Percentiles rank a stretch among this genome's conserved stretches.
These are phyloP conservation scores for Diplodia corticola DNA, from an alignment of 2,329 filamentous ascomycete genomes.

Conservation along the genomic window DNA sequence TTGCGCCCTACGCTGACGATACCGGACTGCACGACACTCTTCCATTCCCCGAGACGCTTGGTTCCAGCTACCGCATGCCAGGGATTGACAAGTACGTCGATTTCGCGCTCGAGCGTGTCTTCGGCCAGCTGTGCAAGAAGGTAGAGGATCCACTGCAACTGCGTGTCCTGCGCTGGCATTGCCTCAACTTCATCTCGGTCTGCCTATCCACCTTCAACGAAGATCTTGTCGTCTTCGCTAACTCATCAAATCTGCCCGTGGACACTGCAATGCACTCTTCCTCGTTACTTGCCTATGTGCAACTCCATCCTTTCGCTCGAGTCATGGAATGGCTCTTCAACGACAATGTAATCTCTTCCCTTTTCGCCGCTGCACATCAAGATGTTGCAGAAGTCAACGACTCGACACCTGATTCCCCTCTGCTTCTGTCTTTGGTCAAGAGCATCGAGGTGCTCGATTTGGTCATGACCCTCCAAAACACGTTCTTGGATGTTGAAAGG, in stretches of 20 bases:
- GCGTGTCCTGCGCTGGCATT: constrained; percentile 73
- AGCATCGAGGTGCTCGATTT: constrained; percentile 82
- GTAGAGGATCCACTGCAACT: constrained; percentile 60
- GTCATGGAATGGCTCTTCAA: constrained; percentile 99
- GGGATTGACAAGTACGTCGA: constrained; percentile 94
- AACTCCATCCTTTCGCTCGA: constrained; percentile 86
- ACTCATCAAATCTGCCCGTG: constrained; percentile 72
- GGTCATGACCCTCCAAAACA: constrained; percentile 83
- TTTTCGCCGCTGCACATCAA: constrained; percentile 79
- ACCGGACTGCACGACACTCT: constrained; percentile 69
- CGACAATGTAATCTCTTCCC: constrained; percentile 75
- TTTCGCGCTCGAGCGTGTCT: constrained; percentile 79
- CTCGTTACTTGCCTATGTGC: constrained; percentile 76
- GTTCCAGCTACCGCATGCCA: constrained; percentile 72
- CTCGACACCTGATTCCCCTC: constrained; percentile 73
- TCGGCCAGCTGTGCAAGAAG: constrained; percentile 47
- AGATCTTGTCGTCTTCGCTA: constrained; percentile 82
- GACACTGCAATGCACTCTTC: constrained; percentile 73
- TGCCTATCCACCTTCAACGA: constrained; percentile 91
- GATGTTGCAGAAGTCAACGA: constrained; percentile 70
- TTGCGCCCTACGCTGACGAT: constrained; percentile 64
- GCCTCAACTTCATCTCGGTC: constrained; percentile 77
- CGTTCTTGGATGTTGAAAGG: constrained; percentile 76
- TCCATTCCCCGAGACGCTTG: constrained; percentile 84
- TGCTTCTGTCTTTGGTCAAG: constrained; percentile 75